Evolutionary conservation across 208 protist genomes (phyloP), one percentile per base, ranked within the genome.

Genomic region (Tritrichomonas foetus): DNA sequence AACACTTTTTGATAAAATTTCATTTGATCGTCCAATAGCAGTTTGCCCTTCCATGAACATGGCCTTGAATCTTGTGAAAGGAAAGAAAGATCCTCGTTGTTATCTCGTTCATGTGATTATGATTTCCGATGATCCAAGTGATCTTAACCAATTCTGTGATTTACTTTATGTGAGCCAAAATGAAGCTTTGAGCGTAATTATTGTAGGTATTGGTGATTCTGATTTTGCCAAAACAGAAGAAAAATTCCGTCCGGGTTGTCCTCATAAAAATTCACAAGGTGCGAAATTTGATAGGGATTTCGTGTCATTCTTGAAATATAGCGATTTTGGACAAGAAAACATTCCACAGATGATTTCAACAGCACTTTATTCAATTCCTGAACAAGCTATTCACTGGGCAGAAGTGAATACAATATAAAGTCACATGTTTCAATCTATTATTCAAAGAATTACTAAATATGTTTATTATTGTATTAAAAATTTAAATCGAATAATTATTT

Each of bases 101-200:
- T 89, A 89, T 57, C 27, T 89, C n/a, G 78, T 89, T 89, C 57
- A 57, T 30, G n/a, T 53, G 47, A 89, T 89, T 20, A 8, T 89
- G 13, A n/a, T 89, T n/a, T 20, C 41, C 9, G 47, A 57, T n/a
- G 44, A 53, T 57, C 78, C 78, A 30, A 27, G 14, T 33, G 78
- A 89, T 36, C 27, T 89, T 16, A 33, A 89, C 3, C 14, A 57
- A 8, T 89, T 89, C 27, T 57, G 33, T 2, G 78, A 89, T 36
- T 36, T 89, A 2, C 47, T 89, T 1, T 89, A 61, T 27, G 27
- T 39, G 16, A 61, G 27, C 9, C 78, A 89, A 33, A 57, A 53
- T 44, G 78, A 89, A 33, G 47, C 78, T 39, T 41, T 89, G 8
- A 53, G 41, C 16, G 41, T 89, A 36, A 57, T 89, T 14, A 89